phyloP scores from a whole-genome alignment of 345 rosid species.

The Euphorbia peplus region DNA sequence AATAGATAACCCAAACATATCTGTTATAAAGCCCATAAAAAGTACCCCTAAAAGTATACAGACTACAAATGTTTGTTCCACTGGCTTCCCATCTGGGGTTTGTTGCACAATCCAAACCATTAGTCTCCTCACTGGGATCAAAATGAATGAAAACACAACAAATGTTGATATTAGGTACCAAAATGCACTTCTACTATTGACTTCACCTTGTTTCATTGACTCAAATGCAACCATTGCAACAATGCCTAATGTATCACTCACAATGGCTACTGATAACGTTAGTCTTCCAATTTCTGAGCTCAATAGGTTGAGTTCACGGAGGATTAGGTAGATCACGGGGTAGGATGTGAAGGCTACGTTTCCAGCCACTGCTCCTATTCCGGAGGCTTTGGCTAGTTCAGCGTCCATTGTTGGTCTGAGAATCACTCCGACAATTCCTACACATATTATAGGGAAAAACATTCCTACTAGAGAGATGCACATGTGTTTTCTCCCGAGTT shows the following conservation, averaged over 20 bases:
- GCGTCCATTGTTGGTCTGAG: conserved; percentile 14
- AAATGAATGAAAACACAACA: conserved; percentile 23
- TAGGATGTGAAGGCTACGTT: conserved; percentile 17
- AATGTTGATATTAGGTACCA: conserved; percentile 35
- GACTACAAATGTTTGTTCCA: conserved; percentile 41
- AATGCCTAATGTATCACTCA: conserved; percentile 14
- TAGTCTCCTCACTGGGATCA: conserved; percentile 22
- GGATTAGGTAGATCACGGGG: conserved; percentile 20
- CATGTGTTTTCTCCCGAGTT: conserved; percentile 16
- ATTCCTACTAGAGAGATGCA: conserved; percentile 3
- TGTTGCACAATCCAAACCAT: conserved; percentile 44
- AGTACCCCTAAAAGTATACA: conserved; percentile 46
- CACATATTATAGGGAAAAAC: neutral
- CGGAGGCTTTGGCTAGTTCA: conserved; percentile 9
- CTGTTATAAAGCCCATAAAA: conserved; percentile 48
- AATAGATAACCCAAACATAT: conserved; percentile 62
- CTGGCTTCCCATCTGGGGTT: conserved; percentile 56
- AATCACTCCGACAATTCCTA: neutral
- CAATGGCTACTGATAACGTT: conserved; percentile 10
- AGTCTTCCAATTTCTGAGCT: conserved; percentile 32
- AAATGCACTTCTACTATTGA: conserved; percentile 3
- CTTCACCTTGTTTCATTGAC: conserved; percentile 33
- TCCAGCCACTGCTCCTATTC: conserved; percentile 7
- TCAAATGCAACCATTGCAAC: conserved; percentile 9
- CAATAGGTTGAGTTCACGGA: conserved; percentile 26